Base-by-base conservation (phyloP, 2,329 filamentous ascomycete genomes). In the Fusarium sp. region DNA sequence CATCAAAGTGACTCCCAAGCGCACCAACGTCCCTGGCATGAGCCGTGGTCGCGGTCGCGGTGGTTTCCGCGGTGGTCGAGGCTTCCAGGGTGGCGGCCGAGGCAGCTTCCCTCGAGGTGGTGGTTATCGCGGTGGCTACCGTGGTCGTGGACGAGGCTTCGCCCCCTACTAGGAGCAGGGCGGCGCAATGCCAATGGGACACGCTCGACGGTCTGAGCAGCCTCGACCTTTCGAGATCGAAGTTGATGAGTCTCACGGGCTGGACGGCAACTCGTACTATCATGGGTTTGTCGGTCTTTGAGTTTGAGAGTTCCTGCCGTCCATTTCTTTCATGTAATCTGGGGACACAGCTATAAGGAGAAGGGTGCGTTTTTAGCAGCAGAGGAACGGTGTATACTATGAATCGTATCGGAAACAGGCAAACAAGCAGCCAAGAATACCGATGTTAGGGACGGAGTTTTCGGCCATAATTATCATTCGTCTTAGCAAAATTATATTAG, bases 1-100 rank as follows among this genome's bases (percentile, higher is more conserved):
- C 79, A 88, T 99, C 78, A 99, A 99, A 88, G 96, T 98, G 77
- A 83, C 82, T 10, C 95, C 96, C 32, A 99, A 99, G 84, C 91
- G 96, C 65, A 99, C 96, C 72, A 99, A 99, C 77, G 84, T 99
- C 52, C 96, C 96, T 2, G 96, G 96, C 62, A 95, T 99, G 93
- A 91, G 88, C 71, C 89, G 95, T 67, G 93, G 94, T 26, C 85
- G 92, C 50, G 89, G 64, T 26, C 65, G 65, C 43, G 65, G 65
- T 52, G 55, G 65, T 28, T 65, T 50, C 50, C 65, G 65, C 70
- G 80, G 84, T 15, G 82, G 86, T 49, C 80, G 86, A 69, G 83
- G 86, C 51, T 81, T 83, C 55, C 34, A 36, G 5, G 34, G 34
- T 36, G 79, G 79, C 56, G 83, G 86, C 10, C 81, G 87, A 44